Base-by-base conservation (phyloP, 352 stramenopile species). In the Phytophthora rubi region DNA sequence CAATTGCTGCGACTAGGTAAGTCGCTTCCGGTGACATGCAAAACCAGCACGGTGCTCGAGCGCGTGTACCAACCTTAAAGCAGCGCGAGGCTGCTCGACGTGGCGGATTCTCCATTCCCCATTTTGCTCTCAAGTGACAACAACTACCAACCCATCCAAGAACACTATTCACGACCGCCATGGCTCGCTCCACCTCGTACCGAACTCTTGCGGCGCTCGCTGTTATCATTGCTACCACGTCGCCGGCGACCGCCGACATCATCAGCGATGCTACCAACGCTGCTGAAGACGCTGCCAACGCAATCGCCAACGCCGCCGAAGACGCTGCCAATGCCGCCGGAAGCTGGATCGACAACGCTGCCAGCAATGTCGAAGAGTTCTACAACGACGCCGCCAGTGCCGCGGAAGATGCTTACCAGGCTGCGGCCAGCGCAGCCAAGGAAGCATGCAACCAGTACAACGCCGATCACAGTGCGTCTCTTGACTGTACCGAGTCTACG, bases 321-420 rank as follows among this genome's bases (percentile, higher is more conserved):
- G 71, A 73, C 30, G 68, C 71, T 12, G 49, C 59, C 26, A 37
- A 75, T 15, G 57, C 61, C 28, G 59, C 58, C n/a, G 54, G 60
- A 30, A 75, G 66, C 42, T 71, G 61, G 52, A 64, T 71, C 35
- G 71, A 62, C 32, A 71, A 73, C 35, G 71, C 71, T 5, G 59
- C 62, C 8, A 71, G 69, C 61, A 72, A 65, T 21, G 53, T 62
- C 21, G 60, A 73, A n/a, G 62, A 74, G 7, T 70, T 70, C 48
- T 66, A 74, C 28, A 35, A 63, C 6, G 68, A 73, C 21, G 67
- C 71, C 18, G 59, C 58, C 6, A 65, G 64, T 47, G 64, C 71
- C 18, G 71, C 58, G 3, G 61, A 70, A 66, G 51, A 66, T 9
- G 61, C 67, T 32, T 74, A 73, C 18, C 49, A 66, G 3, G 54